Evolutionary conservation across 306 rosid genomes (phyloP), one percentile per base, ranked within the genome.

Genomic region (Lablab purpureus): DNA sequence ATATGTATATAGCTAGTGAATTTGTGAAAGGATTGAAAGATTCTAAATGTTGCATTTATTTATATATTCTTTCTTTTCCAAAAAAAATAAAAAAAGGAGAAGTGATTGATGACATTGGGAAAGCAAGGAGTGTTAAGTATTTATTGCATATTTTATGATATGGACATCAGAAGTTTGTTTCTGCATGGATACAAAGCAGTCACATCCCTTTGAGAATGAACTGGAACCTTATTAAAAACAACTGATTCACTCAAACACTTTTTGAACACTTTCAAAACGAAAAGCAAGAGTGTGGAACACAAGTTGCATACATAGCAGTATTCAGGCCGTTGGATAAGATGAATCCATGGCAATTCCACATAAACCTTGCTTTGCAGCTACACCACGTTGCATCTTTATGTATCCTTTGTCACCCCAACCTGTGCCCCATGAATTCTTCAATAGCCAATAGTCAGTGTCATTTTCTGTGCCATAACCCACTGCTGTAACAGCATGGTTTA

Each of bases 281-380:
- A 70, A 28, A 71, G 28, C 47, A 50, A 49, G 47, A 2, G 0
- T 30, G 0, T 30, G 46, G 21, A 0, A 14, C 6, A 54, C 67
- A 36, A 34, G 11, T 4, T 8, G 14, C 14, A 41, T 10, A 56
- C 41, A 25, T 15, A 40, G 32, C 30, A 40, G 19, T 7, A 10
- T 10, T 62, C 60, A 79, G 46, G 37, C 49, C 2, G 49, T 18
- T 18, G 77, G 83, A 17, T 68, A 79, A 59, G 79, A 74, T 10
- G 79, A 49, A 41, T 74, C 79, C 79, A 74, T 23, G 45, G 79
- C 79, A 74, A 74, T 74, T 9, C 78, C 79, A 59, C 79, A 74
- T 11, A 74, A 28, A 14, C 82, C 82, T 2, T 58, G 25, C 9
- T 79, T 56, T 0, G 68, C 27, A 70, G 56, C 54, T 7, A 69